phyloP scores from a whole-genome alignment of 495 filamentous ascomycete species.

The Oleoguttula mirabilis region DNA sequence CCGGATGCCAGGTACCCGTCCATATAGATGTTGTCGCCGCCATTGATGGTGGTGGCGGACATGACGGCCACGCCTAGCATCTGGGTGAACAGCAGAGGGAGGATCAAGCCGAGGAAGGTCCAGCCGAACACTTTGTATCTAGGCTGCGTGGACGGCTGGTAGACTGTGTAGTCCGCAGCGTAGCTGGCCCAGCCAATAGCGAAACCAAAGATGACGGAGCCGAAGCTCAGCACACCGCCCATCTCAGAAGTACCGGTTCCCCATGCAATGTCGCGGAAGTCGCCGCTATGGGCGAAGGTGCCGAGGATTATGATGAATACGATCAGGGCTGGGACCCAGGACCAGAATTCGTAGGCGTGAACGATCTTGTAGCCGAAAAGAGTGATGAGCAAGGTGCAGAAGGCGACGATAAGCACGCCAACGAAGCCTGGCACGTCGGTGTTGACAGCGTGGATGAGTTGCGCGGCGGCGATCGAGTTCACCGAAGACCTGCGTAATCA shows the following conservation, averaged over 20 bases:
- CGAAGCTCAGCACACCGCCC: conserved; percentile 57
- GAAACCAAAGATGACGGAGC: conserved; percentile 63
- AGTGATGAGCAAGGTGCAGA: conserved; percentile 57
- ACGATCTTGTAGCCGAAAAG: conserved; percentile 72
- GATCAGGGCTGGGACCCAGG: conserved; percentile 65
- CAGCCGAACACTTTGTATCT: conserved; percentile 52
- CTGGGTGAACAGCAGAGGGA: conserved; percentile 64
- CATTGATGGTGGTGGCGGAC: conserved; percentile 46
- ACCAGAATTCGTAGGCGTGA: conserved; percentile 68
- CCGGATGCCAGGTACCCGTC: conserved; percentile 47
- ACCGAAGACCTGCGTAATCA: conserved; percentile 41
- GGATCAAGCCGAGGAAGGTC: conserved; percentile 57
- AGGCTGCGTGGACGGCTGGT: conserved; percentile 53
- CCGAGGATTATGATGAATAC: conserved; percentile 69
- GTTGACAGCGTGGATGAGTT: conserved; percentile 70
- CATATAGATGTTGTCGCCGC: conserved; percentile 41
- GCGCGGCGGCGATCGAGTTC: conserved; percentile 72
- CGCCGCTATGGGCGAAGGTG: conserved; percentile 60
- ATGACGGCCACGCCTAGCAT: conserved; percentile 66
- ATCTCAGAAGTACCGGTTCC: conserved; percentile 47
- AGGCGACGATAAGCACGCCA: conserved; percentile 64
- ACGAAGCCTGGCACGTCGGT: conserved; percentile 55
- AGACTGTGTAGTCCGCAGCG: conserved; percentile 74
- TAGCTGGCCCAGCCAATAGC: conserved; percentile 71
- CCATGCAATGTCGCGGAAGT: conserved; percentile 58